Evolutionary conservation across 2,329 filamentous ascomycete genomes (phyloP).

Genomic region (Rhynchosporium graminicola): DNA sequence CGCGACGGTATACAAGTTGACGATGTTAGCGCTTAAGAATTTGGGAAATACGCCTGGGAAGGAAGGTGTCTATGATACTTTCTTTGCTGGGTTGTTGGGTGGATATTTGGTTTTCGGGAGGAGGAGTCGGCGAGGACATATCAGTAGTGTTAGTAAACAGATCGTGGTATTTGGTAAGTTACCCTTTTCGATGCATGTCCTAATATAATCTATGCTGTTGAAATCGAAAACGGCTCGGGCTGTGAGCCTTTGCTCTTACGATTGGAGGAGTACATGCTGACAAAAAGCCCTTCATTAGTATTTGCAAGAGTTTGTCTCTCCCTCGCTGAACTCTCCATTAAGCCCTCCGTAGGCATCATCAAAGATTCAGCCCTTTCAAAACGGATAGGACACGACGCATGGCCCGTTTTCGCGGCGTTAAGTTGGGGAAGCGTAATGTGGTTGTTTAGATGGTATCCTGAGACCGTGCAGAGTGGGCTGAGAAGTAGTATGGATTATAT

Average conservation of each 20-base stretch:
- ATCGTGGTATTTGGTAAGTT: slow-evolving; percentile 79
- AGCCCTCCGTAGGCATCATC: slow-evolving; percentile 56
- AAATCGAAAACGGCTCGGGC: no score
- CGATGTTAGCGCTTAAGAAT: slow-evolving; percentile 73
- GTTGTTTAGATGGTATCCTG: slow-evolving; percentile 88
- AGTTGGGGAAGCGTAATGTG: slow-evolving; percentile 97
- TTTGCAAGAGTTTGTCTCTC: slow-evolving; percentile 89
- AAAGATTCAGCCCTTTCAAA: slow-evolving; percentile 47
- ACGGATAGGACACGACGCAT: slow-evolving; percentile 69
- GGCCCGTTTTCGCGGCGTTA: slow-evolving; percentile 87
- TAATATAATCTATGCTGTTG: no score
- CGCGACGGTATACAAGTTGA: slow-evolving; percentile 84
- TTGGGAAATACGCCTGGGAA: slow-evolving; percentile 59
- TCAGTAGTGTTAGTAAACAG: slow-evolving; percentile 87
- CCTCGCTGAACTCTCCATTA: slow-evolving; percentile 78
- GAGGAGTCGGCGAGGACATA: slow-evolving; percentile 63
- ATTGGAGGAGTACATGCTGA: no score
- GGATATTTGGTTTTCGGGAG: slow-evolving; percentile 90
- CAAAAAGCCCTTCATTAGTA: slow-evolving; percentile 47
- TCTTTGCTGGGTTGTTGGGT: slow-evolving; percentile 83
- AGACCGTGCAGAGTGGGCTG: slow-evolving; percentile 87
- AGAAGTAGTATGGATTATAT: slow-evolving; percentile 97
- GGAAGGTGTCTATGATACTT: slow-evolving; percentile 76
- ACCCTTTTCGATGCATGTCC: not conserved
- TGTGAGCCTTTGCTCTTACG: no score